A percentile compares a stretch with the other conserved stretches of the same genome.
Evolutionary conservation across 1,284 basidiomycete species (phyloP).

Genomic region (Inonotus obliquus): DNA sequence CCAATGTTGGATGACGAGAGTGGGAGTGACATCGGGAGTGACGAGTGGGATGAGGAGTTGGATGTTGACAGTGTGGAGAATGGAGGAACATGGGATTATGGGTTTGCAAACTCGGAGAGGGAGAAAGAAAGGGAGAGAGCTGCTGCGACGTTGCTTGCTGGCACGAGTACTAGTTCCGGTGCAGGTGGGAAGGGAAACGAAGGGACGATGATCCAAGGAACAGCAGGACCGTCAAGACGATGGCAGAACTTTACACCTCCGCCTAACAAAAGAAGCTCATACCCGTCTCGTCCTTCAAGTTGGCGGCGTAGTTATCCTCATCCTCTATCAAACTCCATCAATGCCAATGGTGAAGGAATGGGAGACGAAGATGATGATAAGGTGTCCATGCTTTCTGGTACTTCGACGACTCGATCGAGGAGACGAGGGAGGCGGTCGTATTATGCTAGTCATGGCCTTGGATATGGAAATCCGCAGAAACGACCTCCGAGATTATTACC

Average conservation of each 20-base stretch:
- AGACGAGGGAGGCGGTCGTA: background rate
- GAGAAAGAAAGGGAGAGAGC: constrained; percentile 11
- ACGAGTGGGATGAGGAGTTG: constrained; percentile 2
- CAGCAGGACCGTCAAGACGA: background rate
- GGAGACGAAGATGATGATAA: constrained; percentile 3
- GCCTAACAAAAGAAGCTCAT: constrained; percentile 2
- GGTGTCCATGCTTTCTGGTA: constrained; percentile 10
- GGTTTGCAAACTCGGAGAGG: constrained; percentile 15
- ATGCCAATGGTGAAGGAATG: background rate
- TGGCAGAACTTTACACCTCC: background rate
- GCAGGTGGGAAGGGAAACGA: background rate
- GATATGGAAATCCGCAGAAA: background rate
- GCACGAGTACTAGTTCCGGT: background rate
- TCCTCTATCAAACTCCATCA: background rate
- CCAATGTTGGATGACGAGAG: constrained; percentile 3
- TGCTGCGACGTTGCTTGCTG: constrained; percentile 6
- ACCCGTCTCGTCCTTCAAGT: constrained; percentile 6
- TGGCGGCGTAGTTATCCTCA: constrained; percentile 5
- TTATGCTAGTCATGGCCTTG: background rate
- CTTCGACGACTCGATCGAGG: background rate
- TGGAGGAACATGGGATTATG: constrained; percentile 18
- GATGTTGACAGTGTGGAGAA: constrained; percentile 3
- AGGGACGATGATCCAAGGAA: background rate
- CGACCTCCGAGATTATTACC: background rate
- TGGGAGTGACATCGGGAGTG: background rate